Evolutionary conservation across 805 yeast genomes (phyloP), one percentile per base, ranked within the genome.

Genomic region (Wickerhamiella slavikovae): DNA sequence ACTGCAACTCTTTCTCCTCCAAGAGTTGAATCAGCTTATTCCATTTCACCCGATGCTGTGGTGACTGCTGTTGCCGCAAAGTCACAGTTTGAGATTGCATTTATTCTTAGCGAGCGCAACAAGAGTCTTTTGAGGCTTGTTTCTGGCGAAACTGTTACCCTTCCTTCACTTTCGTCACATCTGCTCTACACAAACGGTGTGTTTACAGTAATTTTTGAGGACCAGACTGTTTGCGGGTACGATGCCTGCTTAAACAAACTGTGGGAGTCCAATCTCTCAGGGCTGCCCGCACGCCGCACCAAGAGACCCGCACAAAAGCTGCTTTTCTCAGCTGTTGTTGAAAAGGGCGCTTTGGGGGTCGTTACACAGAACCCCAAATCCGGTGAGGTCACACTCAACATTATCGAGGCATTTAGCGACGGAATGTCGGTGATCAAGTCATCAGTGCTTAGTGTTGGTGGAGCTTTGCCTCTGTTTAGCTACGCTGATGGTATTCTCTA

Each of bases 1-100:
- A 34, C 39, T 15, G 41, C 46, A 22, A 28, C 43, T 2, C 31
- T 50, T 12, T 31, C 36, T 6, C 57, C 57, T 14, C 55, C 57
- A 6, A 48, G 43, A 24, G 40, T 47, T 10, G 30, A 41, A 15
- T 42, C 50, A 36, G 43, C 55, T 1, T 43, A 42, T 24, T 39
- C 54, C 6, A 41, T 52, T 3, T 40, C 56, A 2, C 54, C 55
- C 3, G 45, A 41, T 10, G 42, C 45, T 8, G 22, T 25, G 3
- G 35, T 51, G 11, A 38, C 50, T 1, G 44, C 51, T 3, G 29
- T 45, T 7, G 28, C 29, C 5, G 30, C 30, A 3, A 26, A 30
- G 9, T 16, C 22, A 12, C 28, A 32, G 7, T 30, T 27, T 12
- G 26, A 22, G 3, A 26, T 33, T 7, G 38, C 38, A 6, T 49